Evolutionary conservation across 257 asterid genomes (phyloP), one percentile per base, ranked within the genome.

Genomic region (Rehmannia glutinosa): DNA sequence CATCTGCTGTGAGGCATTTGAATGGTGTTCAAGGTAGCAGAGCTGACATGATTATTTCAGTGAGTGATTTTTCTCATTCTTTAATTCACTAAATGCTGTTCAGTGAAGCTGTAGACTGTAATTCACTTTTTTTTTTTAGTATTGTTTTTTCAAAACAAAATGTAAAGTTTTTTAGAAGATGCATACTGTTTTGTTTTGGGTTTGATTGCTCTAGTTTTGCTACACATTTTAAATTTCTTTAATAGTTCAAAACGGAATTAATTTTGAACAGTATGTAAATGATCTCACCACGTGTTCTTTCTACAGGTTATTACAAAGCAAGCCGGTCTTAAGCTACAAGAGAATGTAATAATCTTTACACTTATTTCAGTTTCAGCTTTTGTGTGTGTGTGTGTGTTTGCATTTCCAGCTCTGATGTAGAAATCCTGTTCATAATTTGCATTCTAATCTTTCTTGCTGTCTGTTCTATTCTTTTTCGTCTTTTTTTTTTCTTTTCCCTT

Each of bases 241-340:
- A n/a, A 36, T 27, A 24, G 24, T 21, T 58, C 39, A 35, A 9
- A 16, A 11, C 8, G 19, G 27, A 45, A 59, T 53, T 45, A 47
- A 2, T 58, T 46, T 43, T 24, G 57, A 8, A 19, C 41, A 32
- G 62, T 17, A 39, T 45, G 72, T 58, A 16, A 70, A 57, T 73
- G 50, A 28, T 56, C 74, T 52, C 72, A 45, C 47, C 64, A 13
- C 28, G 21, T 68, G 56, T 62, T 38, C 62, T 65, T 55, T 30
- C 17, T 77, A 74, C 84, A 93, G 99, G 97, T 90, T 69, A 90
- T 93, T 35, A 76, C 54, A 71, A 93, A 93, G 82, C 97, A 93
- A 86, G 97, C 96, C 60, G 96, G 97, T 71, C 92, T 88, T 71
- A 85, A 85, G 90, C 91, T 94, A 49, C 96, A 94, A 74, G 97